Evolutionary conservation across 2,329 filamentous ascomycete genomes (phyloP).

Genomic region (Clarireedia paspali): DNA sequence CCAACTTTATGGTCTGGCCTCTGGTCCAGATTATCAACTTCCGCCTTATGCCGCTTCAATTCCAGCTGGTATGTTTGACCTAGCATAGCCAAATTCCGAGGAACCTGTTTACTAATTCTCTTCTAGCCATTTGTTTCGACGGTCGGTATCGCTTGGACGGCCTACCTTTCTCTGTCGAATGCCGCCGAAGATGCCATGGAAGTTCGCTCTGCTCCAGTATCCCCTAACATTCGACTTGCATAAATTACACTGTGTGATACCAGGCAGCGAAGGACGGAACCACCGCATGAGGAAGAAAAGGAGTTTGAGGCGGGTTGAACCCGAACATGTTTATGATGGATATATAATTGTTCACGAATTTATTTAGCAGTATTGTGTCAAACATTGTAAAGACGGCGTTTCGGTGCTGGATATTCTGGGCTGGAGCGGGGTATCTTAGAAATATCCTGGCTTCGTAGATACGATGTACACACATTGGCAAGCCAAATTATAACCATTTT

Average conservation of each 20-base stretch:
- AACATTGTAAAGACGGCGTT: not conserved
- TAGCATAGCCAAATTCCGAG: not conserved
- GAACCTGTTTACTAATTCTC: conserved; percentile 12
- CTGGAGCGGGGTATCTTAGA: not conserved
- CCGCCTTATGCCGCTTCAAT: conserved; percentile 86
- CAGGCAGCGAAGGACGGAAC: conserved; percentile 6
- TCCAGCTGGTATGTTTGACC: conserved; percentile 75
- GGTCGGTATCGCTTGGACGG: conserved; percentile 94
- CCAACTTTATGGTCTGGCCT: conserved; percentile 93
- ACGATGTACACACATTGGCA: not conserved
- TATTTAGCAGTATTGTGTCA: not conserved
- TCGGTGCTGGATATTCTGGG: not conserved
- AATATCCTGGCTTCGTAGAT: not conserved
- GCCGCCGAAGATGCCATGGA: conserved; percentile 52
- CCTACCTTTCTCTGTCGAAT: conserved; percentile 89
- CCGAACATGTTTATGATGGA: not conserved
- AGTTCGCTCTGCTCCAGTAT: conserved; percentile 27
- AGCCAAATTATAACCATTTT: not conserved
- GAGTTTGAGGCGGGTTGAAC: not conserved
- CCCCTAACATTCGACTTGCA: conserved; percentile 28
- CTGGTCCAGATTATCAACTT: conserved; percentile 97
- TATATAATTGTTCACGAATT: not conserved
- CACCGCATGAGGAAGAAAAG: conserved; percentile 11
- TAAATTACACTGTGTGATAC: conserved; percentile 19
- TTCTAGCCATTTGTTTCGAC: conserved; percentile 87